Evolutionary conservation across 768 basidiomycete species (phyloP), one percentile per base, ranked within the genome.

Genomic region (Kwoniella botswanensis): DNA sequence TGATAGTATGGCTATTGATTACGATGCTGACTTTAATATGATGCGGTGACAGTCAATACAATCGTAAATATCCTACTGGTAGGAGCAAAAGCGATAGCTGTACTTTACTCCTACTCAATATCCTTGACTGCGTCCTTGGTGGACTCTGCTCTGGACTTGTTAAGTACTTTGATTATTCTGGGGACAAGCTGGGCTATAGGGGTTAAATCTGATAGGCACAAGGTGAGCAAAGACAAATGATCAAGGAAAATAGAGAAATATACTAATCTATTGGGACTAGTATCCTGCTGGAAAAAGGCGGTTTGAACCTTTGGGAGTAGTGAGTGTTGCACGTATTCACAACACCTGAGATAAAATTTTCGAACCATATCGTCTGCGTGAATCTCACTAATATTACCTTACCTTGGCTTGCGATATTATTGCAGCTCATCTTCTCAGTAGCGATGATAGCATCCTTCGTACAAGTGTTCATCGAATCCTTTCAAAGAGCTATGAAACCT

Each of bases 131-230:
- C 85, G 1, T 82, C 81, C 0, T 75, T 84, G 24, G 82, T 86
- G 60, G 85, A 86, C 68, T 82, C 82, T 3, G 84, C 81, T 2
- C 78, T 86, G 70, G 85, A 86, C 65, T 78, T 85, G 43, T 69
- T 86, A 1, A 83, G 81, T 24, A 85, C 85, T 0, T 61, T 85
- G 54, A 86, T 86, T 74, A 85, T 86, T 65, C 78, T 84, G 52
- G 79, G 78, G 0, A 85, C 85, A 4, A 77, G 75, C 52, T 75
- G 76, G 56, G 80, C 82, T 21, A 84, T 84, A 59, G 83, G 82
- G 1, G 63, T 76, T 22, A 70, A 79, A 59, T 67, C 69, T 21
- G 78, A 81, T 62, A 62, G 53, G 17, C 79, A 79, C 52, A 62
- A 65, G 57, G 79, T 81, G 54, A 68, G 79, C 70, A 3, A 44